Evolutionary conservation across 2,329 filamentous ascomycete species (phyloP), one percentile per base, ranked within the genome.

Genomic region (Neopestalotiopsis sp.): DNA sequence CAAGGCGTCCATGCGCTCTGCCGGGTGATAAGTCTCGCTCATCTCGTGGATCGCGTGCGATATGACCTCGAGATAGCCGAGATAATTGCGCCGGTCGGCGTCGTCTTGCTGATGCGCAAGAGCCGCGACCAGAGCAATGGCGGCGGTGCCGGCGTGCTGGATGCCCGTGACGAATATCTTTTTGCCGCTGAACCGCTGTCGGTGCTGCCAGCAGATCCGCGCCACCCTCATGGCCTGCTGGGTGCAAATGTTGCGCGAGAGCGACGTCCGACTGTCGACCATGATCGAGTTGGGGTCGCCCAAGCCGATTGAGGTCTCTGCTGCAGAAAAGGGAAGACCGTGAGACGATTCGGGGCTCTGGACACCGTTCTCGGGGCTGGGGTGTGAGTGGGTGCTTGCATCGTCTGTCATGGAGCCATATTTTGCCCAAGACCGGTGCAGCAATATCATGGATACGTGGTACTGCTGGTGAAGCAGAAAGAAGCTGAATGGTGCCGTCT

Each of bases 391-490:
- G 1, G 75, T 74, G 70, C 74, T 78, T 5, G 73, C 61, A 71
- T 77, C 70, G 72, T 81, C 70, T 30, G 76, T 71, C 30, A 81
- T 78, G 34, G 83, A 80, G 13, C 82, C 83, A 69, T 88, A 88
- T 68, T 82, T 81, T 24, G 86, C 85, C 80, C 86, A 88, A 0
- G 86, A 85, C 1, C 86, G 79, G 71, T 88, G 86, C 5, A 88
- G 79, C 12, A 88, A 76, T 64, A 88, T 87, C 76, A 87, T 80
- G 63, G 81, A 83, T 12, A 83, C 82, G 66, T 88, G 86, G 68
- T 88, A 88, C 72, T 88, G 86, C 74, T 88, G 86, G 70, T 88
- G 86, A 9, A 88, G 76, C 9, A 88, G 73, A 73, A 88, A 88
- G 79, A 81, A 90, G 75, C 77, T 84, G 81, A 79, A 85, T 71